Percentiles rank a stretch among this genome's conserved stretches.
These are phyloP conservation scores for Thielaviopsis populi DNA, from an alignment of 2,329 filamentous ascomycete species.

Conservation along the genomic window DNA sequence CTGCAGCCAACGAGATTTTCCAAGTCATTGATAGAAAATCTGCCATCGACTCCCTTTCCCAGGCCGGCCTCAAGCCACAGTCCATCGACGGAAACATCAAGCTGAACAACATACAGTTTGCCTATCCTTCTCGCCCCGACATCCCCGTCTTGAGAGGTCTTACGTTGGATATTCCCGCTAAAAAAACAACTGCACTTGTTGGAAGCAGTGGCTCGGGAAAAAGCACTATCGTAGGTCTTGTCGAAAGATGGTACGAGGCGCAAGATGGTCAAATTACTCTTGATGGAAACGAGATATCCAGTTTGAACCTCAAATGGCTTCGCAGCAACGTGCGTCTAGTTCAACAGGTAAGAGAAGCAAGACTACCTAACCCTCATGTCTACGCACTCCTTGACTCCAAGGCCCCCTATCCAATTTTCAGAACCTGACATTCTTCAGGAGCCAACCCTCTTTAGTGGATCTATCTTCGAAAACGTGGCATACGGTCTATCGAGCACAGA, in stretches of 20 bases:
- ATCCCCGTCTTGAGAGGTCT: slow-evolving; percentile 31
- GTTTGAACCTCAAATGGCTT: slow-evolving; percentile 37
- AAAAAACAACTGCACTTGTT: slow-evolving; percentile 39
- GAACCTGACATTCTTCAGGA: slow-evolving; percentile 26
- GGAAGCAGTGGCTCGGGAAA: slow-evolving; percentile 45
- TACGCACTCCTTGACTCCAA: no score
- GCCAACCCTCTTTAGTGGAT: slow-evolving; percentile 38
- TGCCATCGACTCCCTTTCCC: slow-evolving; percentile 29
- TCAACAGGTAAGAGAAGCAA: slow-evolving; percentile 24
- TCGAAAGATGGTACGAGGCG: slow-evolving; percentile 46
- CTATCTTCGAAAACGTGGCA: slow-evolving; percentile 36
- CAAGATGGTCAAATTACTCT: slow-evolving; percentile 31
- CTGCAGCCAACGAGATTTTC: slow-evolving; percentile 34
- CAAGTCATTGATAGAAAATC: slow-evolving; percentile 32
- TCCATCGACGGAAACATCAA: slow-evolving; percentile 31
- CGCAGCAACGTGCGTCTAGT: slow-evolving; percentile 38
- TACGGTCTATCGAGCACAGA: slow-evolving; percentile 31
- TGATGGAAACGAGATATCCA: slow-evolving; percentile 29
- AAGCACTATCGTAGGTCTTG: slow-evolving; percentile 40
- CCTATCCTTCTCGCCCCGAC: slow-evolving; percentile 42
- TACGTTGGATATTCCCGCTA: slow-evolving; percentile 29
- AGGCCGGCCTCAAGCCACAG: slow-evolving; percentile 23
- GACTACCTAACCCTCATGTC: no score
- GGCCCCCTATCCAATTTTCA: not conserved
- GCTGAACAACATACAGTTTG: slow-evolving; percentile 34